phyloP scores from a whole-genome alignment of 1,284 basidiomycete species.

The Megacollybia platyphylla region DNA sequence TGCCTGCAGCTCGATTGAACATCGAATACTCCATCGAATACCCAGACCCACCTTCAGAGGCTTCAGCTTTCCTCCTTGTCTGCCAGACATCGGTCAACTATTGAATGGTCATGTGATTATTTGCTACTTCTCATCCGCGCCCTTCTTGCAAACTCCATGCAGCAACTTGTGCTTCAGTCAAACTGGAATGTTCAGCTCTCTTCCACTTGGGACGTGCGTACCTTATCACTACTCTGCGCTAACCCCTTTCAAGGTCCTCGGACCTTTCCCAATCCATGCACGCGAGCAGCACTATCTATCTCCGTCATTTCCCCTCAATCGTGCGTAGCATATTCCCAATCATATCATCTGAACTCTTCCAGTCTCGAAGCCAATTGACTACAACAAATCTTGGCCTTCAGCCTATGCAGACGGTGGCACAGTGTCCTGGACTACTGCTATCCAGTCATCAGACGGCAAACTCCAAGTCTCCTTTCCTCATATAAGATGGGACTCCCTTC shows the following conservation, averaged over 20 bases:
- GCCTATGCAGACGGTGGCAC: constrained; percentile 48
- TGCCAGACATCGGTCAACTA: constrained; percentile 34
- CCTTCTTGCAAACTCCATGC: no score
- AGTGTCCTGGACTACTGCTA: constrained; percentile 34
- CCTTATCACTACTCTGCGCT: not conserved
- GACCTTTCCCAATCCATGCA: constrained; percentile 72
- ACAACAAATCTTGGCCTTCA: constrained; percentile 40
- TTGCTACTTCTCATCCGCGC: no score
- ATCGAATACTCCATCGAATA: not conserved
- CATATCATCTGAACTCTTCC: not conserved
- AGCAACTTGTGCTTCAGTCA: no score
- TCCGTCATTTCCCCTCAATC: constrained; percentile 57
- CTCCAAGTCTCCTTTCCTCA: constrained; percentile 49
- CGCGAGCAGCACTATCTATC: constrained; percentile 70
- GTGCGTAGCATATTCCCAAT: constrained; percentile 20
- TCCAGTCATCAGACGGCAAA: constrained; percentile 26
- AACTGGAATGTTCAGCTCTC: not conserved
- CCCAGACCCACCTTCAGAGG: constrained; percentile 42
- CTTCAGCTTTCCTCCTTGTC: constrained; percentile 75
- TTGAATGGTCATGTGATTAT: no score
- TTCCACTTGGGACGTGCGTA: constrained; percentile 2
- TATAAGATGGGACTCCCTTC: constrained; percentile 53
- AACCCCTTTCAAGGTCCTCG: constrained; percentile 28
- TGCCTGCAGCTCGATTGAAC: constrained; percentile 27
- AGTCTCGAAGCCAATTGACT: constrained; percentile 36